Base-by-base conservation (phyloP, 2,329 filamentous ascomycete genomes). In the Chaetomium sp. region DNA sequence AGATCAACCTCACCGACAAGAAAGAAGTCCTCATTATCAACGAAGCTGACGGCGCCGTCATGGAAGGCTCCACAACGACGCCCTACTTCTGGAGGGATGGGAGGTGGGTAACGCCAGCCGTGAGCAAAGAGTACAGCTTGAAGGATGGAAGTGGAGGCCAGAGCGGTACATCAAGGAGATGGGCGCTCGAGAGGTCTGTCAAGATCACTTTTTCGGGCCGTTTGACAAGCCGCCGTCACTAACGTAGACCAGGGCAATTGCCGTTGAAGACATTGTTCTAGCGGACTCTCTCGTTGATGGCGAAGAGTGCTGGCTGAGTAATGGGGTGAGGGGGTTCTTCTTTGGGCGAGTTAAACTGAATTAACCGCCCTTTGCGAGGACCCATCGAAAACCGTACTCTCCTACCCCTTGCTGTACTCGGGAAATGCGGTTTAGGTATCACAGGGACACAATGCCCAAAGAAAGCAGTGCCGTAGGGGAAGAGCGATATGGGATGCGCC, bases 251-350 rank as follows among this genome's bases (percentile, higher is more conserved):
- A 85, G 83, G 64, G 79, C 78, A 0, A 78, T 95, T 53, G 93
- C 85, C 60, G 80, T 83, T 33, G 90, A 96, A 73, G 84, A 87
- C 67, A 76, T 79, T 3, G 80, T 97, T 19, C 75, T 75, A n/a
- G 80, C 80, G 2, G 78, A 82, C 13, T 87, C 87, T 7, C 75
- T 97, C 13, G 74, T 81, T 3, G 82, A 91, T 68, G 91, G 89
- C 0, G 93, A 97, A 75, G 83, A 88, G 60, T 90, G 93, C 67
- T 96, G 92, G 90, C 78, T 97, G 60, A 97, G 93, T 75, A 97
- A 94, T 75, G 93, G 91, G 0, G 90, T 94, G 1, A 85, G 90
- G 68, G 94, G 94, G 0, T 97, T 96, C 70, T 80, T 88, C 13
- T 79, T 75, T 64, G 85, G 83, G 0, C 78, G 69, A 49, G 68